Evolutionary conservation across 164 flowering plant species (phyloP), one percentile per base, ranked within the genome.

Genomic region (Litsea cubeba): DNA sequence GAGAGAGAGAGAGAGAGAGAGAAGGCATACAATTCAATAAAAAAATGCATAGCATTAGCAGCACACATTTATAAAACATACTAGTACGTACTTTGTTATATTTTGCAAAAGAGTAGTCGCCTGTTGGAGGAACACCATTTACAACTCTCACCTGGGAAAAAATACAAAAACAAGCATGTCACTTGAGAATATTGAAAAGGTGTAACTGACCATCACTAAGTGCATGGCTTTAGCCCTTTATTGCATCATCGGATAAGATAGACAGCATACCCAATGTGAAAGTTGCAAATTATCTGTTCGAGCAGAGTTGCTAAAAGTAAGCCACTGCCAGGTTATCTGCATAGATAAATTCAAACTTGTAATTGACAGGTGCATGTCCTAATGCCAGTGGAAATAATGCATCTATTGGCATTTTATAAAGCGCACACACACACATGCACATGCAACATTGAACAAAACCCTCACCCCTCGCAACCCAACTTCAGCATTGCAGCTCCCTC

Each of bases 281-380:
- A 96, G 97, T 80, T 91, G 87, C 84, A 96, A 79, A 79, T 87
- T 82, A 82, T 96, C 99, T 73, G 83, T 88, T 54, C 99, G 81
- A 46, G 98, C 97, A 71, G 99, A 96, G 75, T 80, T 91, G 5
- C 97, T 89, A 74, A 96, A 96, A 49, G 97, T 86, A 80, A 94
- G 95, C 99, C 98, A 96, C 70, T 87, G 93, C 99, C 99, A 96
- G 18, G 97, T 89, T 58, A 95, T 85, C 99, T 95, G 86, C 75
- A 83, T 15, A 46, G 23, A 68, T 14, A 26, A 15, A 54, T 54
- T 54, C 60, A 54, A 54, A 54, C 60, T 54, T 54, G 60, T 17
- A 54, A 54, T 15, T 54, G n/a, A 54, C 6, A 5, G 17, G n/a
- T 0, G 60, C n/a, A 54, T 54, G n/a, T 54, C 60, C 18, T 54